Evolutionary conservation across 352 stramenopile genomes (phyloP), one percentile per base, ranked within the genome.

Genomic region (Lagenidium sp.): DNA sequence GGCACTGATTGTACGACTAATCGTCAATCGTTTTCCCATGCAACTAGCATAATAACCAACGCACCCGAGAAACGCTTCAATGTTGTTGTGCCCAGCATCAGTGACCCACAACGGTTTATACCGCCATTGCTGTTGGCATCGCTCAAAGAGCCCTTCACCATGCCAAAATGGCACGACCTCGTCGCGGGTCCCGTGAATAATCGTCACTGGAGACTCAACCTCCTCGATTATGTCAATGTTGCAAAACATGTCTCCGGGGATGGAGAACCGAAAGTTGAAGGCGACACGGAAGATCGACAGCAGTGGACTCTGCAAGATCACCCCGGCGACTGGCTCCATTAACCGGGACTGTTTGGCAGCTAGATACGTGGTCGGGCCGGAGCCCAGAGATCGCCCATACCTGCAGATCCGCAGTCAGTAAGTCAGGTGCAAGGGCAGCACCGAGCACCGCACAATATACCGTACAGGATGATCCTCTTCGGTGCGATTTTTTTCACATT

Each of bases 141-240:
- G 76, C 36, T 98, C 64, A 50, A 98, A 98, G 6, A 98, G 50
- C 31, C 74, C 78, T 66, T 96, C 83, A 7, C 95, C 95, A 44
- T 99, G 95, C 92, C 94, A 98, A 61, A 99, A 99, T 1, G 96
- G 96, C 16, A 99, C 94, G 4, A 99, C 93, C 75, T 99, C 95
- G 66, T 99, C 96, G 46, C 96, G 80, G 30, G 95, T 99, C 29
- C 96, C 96, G 52, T 99, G 96, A 36, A 99, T 96, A 60, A 99
- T 97, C 40, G 97, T 98, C 20, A 98, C 80, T 7, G 96, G 95
- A 43, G 92, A 98, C 47, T 71, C 65, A 28, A 97, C 66, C 44
- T 93, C 60, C 34, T 86, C 61, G 26, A 97, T 85, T 29, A 88
- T 65, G 55, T 99, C 95, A 30, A 99, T 89, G 61, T 99, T 99